Percentiles rank a stretch among this genome's conserved stretches.
Conservation (phyloP, 1,139 yeast genomes). For the Scheffersomyces stambukii region DNA sequence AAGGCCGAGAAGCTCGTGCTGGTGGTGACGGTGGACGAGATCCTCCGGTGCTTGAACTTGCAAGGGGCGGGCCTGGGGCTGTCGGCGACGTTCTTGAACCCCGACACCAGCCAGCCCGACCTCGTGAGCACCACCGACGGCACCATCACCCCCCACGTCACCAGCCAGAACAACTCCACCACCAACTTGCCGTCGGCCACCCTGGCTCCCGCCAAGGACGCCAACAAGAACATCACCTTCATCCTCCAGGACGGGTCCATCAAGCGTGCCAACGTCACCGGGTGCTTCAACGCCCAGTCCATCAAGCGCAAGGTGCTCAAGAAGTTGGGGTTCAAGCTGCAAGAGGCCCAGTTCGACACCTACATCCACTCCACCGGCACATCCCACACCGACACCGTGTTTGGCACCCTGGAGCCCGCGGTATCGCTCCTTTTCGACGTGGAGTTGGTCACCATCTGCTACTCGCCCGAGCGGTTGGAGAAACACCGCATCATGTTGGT, state of each 20-base stretch:
- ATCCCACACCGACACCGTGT: slow-evolving; percentile 7
- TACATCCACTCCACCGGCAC: slow-evolving; percentile 27
- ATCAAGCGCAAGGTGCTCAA: slow-evolving; percentile 69
- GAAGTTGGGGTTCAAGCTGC: slow-evolving; percentile 48
- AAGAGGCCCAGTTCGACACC: slow-evolving; percentile 39
- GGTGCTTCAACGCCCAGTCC: slow-evolving; percentile 77
- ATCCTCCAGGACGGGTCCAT: slow-evolving; percentile 76
- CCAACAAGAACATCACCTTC: slow-evolving; percentile 53
- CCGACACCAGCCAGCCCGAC: slow-evolving; percentile 4
- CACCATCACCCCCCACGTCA: slow-evolving; percentile 12
- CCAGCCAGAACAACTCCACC: slow-evolving; percentile 3
- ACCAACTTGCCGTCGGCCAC: slow-evolving; percentile 2
- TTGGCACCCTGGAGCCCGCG: slow-evolving; percentile 8
- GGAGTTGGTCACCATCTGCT: slow-evolving; percentile 79
- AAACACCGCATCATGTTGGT: slow-evolving; percentile 73
- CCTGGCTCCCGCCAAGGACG: slow-evolving; percentile 26
- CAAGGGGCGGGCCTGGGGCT: too few relatives aligned
- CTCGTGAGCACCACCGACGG: slow-evolving; percentile 11
- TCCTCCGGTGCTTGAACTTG: slow-evolving; percentile 12
- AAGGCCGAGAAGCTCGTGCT: slow-evolving; percentile 34
- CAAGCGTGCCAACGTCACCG: slow-evolving; percentile 68
- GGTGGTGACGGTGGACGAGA: slow-evolving; percentile 27
- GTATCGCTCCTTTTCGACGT: slow-evolving; percentile 65
- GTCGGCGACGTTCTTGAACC: slow-evolving; percentile 7
- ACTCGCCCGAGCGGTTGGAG: slow-evolving; percentile 66